A percentile compares a stretch with the other conserved stretches of the same genome.
These are phyloP conservation scores for Sporothrix humicola DNA, from an alignment of 2,329 filamentous ascomycete species.

Conservation along the genomic window DNA sequence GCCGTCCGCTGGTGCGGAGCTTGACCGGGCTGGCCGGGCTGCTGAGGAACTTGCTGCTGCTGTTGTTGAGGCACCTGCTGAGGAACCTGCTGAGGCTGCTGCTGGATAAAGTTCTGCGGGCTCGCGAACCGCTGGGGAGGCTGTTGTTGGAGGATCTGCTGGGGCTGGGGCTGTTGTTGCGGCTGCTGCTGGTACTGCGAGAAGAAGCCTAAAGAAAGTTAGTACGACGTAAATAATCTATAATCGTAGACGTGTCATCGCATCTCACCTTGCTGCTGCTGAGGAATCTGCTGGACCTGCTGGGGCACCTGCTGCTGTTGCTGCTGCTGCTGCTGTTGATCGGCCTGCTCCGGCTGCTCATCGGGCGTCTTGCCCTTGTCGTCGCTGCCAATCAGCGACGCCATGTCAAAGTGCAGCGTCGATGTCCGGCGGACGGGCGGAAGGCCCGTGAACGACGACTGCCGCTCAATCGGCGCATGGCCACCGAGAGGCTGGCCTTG, in stretches of 20 bases:
- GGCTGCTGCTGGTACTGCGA: conserved; percentile 32
- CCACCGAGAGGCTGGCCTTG: conserved; percentile 5
- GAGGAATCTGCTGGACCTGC: conserved; percentile 20
- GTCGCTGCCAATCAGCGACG: conserved; percentile 43
- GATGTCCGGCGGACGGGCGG: conserved; percentile 65
- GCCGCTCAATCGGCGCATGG: conserved; percentile 39
- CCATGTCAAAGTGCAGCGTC: conserved; percentile 53
- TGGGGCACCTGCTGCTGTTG: conserved; percentile 26
- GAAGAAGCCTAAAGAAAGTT: conserved; percentile 5
- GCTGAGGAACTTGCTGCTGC: background rate
- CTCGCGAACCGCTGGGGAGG: conserved; percentile 17
- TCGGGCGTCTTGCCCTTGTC: conserved; percentile 37
- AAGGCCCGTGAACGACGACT: conserved; percentile 61
- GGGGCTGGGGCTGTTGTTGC: conserved; percentile 16
- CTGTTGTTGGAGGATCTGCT: conserved; percentile 14
- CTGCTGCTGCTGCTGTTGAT: background rate
- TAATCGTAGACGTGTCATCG: background rate
- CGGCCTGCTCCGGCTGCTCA: conserved; percentile 30
- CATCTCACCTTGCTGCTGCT: conserved; percentile 20
- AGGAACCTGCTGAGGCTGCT: background rate
- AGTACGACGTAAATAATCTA: background rate
- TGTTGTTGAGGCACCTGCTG: background rate
- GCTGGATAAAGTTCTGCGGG: conserved; percentile 14
- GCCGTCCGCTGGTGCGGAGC: conserved; percentile 9
- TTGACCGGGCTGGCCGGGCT: background rate